phyloP scores from a whole-genome alignment of 495 filamentous ascomycete genomes.

The Letharia columbiana region DNA sequence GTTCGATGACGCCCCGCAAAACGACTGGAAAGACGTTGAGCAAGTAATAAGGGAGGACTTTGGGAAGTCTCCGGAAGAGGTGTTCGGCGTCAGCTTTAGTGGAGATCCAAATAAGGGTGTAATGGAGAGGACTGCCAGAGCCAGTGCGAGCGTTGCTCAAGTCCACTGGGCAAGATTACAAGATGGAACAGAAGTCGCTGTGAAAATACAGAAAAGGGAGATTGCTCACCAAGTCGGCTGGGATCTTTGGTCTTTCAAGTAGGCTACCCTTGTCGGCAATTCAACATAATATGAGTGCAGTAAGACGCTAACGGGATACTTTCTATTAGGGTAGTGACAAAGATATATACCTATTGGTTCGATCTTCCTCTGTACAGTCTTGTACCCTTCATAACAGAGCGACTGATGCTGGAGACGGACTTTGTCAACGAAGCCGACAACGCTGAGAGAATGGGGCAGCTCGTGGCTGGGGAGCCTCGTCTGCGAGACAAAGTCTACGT shows the following conservation, averaged over 20 bases:
- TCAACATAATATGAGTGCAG: background rate
- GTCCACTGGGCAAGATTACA: slow-evolving; percentile 85
- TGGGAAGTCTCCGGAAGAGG: slow-evolving; percentile 70
- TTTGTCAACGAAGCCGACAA: slow-evolving; percentile 88
- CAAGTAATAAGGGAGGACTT: slow-evolving; percentile 83
- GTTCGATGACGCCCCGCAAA: slow-evolving; percentile 98
- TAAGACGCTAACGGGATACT: slow-evolving; percentile 6
- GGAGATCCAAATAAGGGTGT: slow-evolving; percentile 59
- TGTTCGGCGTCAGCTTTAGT: slow-evolving; percentile 76
- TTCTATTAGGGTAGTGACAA: slow-evolving; percentile 54
- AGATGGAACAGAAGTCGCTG: slow-evolving; percentile 81
- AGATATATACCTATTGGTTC: slow-evolving; percentile 70
- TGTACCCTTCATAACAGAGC: slow-evolving; percentile 82
- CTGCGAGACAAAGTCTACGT: slow-evolving; percentile 78
- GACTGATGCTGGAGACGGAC: slow-evolving; percentile 84
- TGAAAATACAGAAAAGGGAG: slow-evolving; percentile 96
- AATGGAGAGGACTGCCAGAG: slow-evolving; percentile 81
- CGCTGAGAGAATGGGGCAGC: slow-evolving; percentile 67
- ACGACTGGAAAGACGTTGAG: slow-evolving; percentile 82
- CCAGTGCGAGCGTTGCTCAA: slow-evolving; percentile 88
- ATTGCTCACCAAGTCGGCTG: slow-evolving; percentile 80
- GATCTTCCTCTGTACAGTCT: slow-evolving; percentile 81
- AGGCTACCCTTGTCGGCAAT: slow-evolving; percentile 28
- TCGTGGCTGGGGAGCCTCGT: slow-evolving; percentile 68
- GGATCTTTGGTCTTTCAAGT: slow-evolving; percentile 96